phyloP scores from a whole-genome alignment of 805 yeast species.

The Cephaloascus fragrans region DNA sequence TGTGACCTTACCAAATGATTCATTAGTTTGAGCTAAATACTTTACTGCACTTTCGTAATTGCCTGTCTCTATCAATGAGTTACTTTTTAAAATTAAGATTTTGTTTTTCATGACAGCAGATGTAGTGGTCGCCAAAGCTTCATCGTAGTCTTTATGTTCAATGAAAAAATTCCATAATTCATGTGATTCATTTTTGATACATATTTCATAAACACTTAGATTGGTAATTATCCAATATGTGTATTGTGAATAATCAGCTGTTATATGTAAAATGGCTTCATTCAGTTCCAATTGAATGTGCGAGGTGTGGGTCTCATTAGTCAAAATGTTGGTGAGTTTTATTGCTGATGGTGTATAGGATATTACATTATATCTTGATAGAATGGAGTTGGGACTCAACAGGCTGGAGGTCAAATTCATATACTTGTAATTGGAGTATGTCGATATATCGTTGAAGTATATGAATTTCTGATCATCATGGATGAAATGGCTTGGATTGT shows the following conservation, averaged over 20 bases:
- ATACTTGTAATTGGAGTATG: neutral
- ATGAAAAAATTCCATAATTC: constrained; percentile 67
- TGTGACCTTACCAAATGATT: constrained; percentile 63
- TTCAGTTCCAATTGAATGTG: constrained; percentile 2
- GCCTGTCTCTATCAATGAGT: constrained; percentile 22
- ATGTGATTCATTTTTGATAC: constrained; percentile 55
- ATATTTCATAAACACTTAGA: constrained; percentile 57
- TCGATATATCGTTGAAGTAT: neutral
- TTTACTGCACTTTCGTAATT: constrained; percentile 35
- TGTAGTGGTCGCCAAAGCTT: constrained; percentile 42
- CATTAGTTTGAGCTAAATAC: constrained; percentile 51
- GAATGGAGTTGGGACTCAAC: neutral
- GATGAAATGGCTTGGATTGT: neutral
- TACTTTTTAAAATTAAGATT: constrained; percentile 47
- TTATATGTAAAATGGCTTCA: constrained; percentile 33
- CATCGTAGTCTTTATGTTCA: constrained; percentile 45
- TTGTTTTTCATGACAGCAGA: constrained; percentile 29
- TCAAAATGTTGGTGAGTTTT: neutral
- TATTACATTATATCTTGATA: neutral
- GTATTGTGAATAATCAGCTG: constrained; percentile 34
- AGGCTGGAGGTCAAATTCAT: neutral
- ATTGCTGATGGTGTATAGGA: neutral
- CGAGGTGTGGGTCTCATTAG: neutral
- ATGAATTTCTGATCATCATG: too few relatives aligned
- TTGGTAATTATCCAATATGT: constrained; percentile 76